Base-by-base conservation (phyloP, 2,329 filamentous ascomycete genomes). In the Lecanoromycetidae sp. region DNA sequence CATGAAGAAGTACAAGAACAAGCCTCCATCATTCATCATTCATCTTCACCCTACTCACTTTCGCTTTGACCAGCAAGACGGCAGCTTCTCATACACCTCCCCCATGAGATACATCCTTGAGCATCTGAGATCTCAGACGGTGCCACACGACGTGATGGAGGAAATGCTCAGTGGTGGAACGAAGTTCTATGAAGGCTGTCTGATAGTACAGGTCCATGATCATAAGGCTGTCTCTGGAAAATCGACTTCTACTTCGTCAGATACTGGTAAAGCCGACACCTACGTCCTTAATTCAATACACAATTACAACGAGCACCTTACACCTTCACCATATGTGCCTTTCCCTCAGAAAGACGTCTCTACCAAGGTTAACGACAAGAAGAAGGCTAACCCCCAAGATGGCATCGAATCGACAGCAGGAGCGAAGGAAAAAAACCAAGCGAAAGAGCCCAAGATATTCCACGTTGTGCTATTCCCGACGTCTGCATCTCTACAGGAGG, bases 181-280 rank as follows among this genome's bases (percentile, higher is more conserved):
- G 12, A 73, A 75, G 8, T 96, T 94, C 61, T 98, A 96, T 61
- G 88, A 96, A 63, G 72, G 77, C 26, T 94, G 90, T 60, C 74
- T 98, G 48, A 96, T 98, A 56, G 87, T 98, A 29, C 82, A 94
- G 63, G 71, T 96, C n/a, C 77, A 94, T 58, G 86, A 96, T 61
- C 85, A 94, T 67, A 85, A 84, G 58, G 69, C 69, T 34, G 72
- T 73, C 52, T 69, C 74, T 55, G 79, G 86, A 54, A 61, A 69
- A 8, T 41, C 20, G 59, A 78, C 76, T 55, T 71, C 70, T 56
- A 67, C 68, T 48, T 74, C 69, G 41, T 71, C 68, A 43, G 19
- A 13, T 42, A 36, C 17, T 7, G 69, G 69, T 22, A 70, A 74
- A 17, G 75, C 76, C 29, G 79, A 72, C 54, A 81, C 80, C 45